Evolutionary conservation across 306 rosid species (phyloP), one percentile per base, ranked within the genome.

Genomic region (Acacia acuminata): DNA sequence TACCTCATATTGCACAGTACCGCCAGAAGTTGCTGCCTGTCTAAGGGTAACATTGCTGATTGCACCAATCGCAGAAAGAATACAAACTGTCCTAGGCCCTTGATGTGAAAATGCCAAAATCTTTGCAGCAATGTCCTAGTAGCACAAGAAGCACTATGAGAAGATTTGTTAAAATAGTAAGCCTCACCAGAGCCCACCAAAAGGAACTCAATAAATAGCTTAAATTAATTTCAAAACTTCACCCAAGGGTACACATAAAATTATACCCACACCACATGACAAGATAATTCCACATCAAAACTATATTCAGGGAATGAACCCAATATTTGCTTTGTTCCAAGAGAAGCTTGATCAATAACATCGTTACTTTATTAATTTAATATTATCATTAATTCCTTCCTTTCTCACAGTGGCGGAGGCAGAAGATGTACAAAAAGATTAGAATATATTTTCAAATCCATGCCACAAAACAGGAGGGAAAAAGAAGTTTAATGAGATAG

Each of bases 1-100:
- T 86, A 96, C 99, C 97, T 92, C 96, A 14, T 85, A 93, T 24
- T 90, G 83, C 74, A 92, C 89, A 42, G 85, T 87, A 47, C 97
- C 94, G 67, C 95, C 93, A 48, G 97, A 85, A 67, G 79, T 79
- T 53, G 90, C 81, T 27, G 94, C 86, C 74, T 92, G 99, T 34
- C 92, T 87, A 81, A 96, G 97, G 81, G 92, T 84, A 85, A 90
- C 97, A 89, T 88, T 89, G 81, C 92, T 38, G 51, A 92, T 15
- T 34, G 94, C 90, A 78, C 99, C 99, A 84, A 69, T 85, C 47
- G 97, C 99, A 44, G 99, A 92, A 77, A 96, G 98, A 90, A 96
- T 90, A 82, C 95, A 92, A 80, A 92, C 92, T 19, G 96, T 88
- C 20, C 99, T 92, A n/a, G 98, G 97, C 65, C 97, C 99, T 85